phyloP scores from a whole-genome alignment of 176 grass and related monocot genomes.

The Themeda triandra region DNA sequence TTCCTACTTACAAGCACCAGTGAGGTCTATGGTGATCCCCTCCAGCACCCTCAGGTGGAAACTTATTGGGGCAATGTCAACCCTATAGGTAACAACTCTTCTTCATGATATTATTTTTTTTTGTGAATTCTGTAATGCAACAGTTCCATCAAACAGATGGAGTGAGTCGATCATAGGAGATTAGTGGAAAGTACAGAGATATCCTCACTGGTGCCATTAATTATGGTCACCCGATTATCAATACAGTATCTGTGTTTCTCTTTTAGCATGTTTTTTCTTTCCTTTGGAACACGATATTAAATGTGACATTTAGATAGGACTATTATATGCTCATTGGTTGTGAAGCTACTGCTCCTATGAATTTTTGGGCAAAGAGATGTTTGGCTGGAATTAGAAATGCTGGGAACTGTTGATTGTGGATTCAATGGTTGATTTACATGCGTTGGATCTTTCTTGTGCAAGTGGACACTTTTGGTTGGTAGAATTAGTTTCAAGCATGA shows the following conservation, averaged over 20 bases:
- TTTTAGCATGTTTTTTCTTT: background rate
- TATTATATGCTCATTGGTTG: background rate
- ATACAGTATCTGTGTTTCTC: background rate
- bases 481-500: background rate
- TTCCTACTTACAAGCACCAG: slow-evolving; percentile 89
- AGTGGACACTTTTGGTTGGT: background rate
- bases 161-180: background rate
- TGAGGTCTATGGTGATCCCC: slow-evolving; percentile 83
- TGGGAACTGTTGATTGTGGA: background rate
- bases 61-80: slow-evolving; percentile 97
- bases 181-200: background rate
- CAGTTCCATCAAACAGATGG: background rate
- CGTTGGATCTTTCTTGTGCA: slow-evolving; percentile 4
- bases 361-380: background rate
- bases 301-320: background rate
- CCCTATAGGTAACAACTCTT: slow-evolving; percentile 61
- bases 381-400: slow-evolving; percentile 4
- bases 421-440: slow-evolving; percentile 4
- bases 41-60: slow-evolving; percentile 87
- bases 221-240: background rate
- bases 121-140: background rate
- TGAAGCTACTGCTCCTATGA: too few species aligned
- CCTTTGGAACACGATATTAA: background rate
- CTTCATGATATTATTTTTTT: background rate
- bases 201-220: background rate